phyloP scores from a whole-genome alignment of 108 stramenopile genomes.

The Hondaea fermentalgiana region DNA sequence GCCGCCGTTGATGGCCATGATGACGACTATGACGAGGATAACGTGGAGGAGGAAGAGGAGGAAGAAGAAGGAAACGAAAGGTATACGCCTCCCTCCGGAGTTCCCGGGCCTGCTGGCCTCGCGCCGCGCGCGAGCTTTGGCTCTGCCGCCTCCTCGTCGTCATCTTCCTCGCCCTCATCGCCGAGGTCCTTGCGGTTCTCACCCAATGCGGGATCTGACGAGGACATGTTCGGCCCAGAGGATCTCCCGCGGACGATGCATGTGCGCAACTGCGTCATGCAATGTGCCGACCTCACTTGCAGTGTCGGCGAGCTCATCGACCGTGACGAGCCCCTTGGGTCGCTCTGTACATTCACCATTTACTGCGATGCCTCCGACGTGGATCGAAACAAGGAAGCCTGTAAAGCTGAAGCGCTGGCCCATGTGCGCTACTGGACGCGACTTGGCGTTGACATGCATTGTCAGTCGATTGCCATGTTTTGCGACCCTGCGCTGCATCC shows the following conservation, averaged over 20 bases:
- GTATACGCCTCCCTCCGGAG: too few species aligned
- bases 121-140: too few species aligned
- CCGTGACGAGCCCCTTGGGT: background rate
- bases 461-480: background rate
- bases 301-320: conserved; percentile 4
- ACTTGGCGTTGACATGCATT: background rate
- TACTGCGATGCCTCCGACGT: background rate
- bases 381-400: background rate
- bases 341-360: background rate
- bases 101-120: too few species aligned
- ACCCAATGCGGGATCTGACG: background rate
- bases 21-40: too few species aligned
- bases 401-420: background rate
- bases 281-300: background rate
- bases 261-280: background rate
- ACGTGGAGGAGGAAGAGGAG: too few species aligned
- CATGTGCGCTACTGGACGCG: background rate
- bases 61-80: too few species aligned
- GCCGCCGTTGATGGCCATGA: too few species aligned
- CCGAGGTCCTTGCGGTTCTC: too few species aligned
- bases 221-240: background rate
- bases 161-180: too few species aligned
- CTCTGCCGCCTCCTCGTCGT: too few species aligned
- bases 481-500: background rate
- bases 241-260: background rate